Conservation (phyloP, 345 rosid genomes). For the Populus nigra region DNA sequence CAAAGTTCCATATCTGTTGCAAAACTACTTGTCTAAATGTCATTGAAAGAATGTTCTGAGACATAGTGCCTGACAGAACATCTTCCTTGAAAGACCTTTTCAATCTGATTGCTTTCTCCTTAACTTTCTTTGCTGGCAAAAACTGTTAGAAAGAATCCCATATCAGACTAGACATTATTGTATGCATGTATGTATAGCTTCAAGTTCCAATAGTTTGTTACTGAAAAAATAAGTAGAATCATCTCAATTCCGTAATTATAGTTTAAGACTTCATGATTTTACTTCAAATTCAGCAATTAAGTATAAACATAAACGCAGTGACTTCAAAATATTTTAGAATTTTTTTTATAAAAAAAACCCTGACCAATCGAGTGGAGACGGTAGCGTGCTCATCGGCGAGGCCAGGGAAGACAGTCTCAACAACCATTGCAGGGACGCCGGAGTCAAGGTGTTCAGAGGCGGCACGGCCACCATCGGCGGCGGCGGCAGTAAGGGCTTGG, state of each 20-base stretch:
- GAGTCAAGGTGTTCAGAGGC: slow-evolving; percentile 65
- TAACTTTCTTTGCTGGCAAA: slow-evolving; percentile 75
- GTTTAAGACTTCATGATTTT: too few relatives aligned
- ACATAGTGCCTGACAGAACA: slow-evolving; percentile 37
- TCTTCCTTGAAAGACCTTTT: slow-evolving; percentile 44
- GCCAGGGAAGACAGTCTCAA: slow-evolving; percentile 80
- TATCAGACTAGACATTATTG: too few relatives aligned
- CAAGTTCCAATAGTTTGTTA: too few relatives aligned
- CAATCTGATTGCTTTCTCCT: slow-evolving; percentile 62
- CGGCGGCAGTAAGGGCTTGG: slow-evolving; percentile 86
- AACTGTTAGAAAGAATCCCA: slow-evolving; percentile 44
- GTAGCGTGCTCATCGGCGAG: slow-evolving; percentile 53
- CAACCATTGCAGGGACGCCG: slow-evolving; percentile 67
- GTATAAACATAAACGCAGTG: too few relatives aligned
- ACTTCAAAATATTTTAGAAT: background rate
- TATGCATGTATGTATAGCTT: too few relatives aligned
- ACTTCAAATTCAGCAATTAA: too few relatives aligned
- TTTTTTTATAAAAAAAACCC: slow-evolving; percentile 4
- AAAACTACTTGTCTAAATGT: slow-evolving; percentile 85
- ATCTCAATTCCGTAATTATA: background rate
- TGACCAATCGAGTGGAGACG: slow-evolving; percentile 72
- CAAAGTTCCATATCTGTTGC: slow-evolving; percentile 73
- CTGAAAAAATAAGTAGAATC: background rate
- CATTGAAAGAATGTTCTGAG: slow-evolving; percentile 75
- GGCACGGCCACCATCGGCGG: slow-evolving; percentile 88